phyloP scores from a whole-genome alignment of 495 filamentous ascomycete genomes.

The Penicillium silybi region DNA sequence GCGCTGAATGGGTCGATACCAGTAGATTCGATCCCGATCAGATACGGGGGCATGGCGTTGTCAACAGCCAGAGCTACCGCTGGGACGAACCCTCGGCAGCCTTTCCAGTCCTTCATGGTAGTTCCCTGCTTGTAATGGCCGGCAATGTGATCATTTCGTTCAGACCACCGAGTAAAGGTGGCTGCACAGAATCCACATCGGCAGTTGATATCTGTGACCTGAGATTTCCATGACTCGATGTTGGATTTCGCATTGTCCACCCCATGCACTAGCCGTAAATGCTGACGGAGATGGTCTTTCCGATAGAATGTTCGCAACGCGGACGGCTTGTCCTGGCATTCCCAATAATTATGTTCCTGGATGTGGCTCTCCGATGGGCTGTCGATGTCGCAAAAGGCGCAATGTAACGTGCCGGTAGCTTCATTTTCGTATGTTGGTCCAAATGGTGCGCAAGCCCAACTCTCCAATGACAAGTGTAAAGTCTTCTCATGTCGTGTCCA shows the following conservation, averaged over 20 bases:
- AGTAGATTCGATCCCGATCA: constrained; percentile 19
- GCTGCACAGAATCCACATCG: constrained; percentile 64
- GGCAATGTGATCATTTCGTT: constrained; percentile 58
- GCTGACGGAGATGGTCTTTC: constrained; percentile 76
- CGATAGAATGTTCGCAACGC: constrained; percentile 67
- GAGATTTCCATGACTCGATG: constrained; percentile 12
- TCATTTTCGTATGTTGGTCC: constrained; percentile 30
- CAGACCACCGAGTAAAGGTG: constrained; percentile 54
- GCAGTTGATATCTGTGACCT: constrained; percentile 55
- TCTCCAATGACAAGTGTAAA: constrained; percentile 66
- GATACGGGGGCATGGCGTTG: constrained; percentile 59
- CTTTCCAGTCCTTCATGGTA: constrained; percentile 63
- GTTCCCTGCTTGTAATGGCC: constrained; percentile 59
- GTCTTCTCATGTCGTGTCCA: constrained; percentile 80
- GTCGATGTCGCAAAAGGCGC: constrained; percentile 16
- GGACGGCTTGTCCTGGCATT: constrained; percentile 55
- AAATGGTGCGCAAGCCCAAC: constrained; percentile 66
- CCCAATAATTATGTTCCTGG: constrained; percentile 54
- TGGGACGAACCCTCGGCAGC: constrained; percentile 62
- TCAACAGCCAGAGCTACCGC: constrained; percentile 58
- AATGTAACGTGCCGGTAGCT: background rate
- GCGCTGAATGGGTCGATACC: constrained; percentile 19
- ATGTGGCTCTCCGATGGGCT: constrained; percentile 18
- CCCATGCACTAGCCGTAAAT: constrained; percentile 66
- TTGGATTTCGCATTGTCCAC: constrained; percentile 54